Evolutionary conservation across 768 basidiomycete species (phyloP).

Genomic region (Tephrocybe rancida): DNA sequence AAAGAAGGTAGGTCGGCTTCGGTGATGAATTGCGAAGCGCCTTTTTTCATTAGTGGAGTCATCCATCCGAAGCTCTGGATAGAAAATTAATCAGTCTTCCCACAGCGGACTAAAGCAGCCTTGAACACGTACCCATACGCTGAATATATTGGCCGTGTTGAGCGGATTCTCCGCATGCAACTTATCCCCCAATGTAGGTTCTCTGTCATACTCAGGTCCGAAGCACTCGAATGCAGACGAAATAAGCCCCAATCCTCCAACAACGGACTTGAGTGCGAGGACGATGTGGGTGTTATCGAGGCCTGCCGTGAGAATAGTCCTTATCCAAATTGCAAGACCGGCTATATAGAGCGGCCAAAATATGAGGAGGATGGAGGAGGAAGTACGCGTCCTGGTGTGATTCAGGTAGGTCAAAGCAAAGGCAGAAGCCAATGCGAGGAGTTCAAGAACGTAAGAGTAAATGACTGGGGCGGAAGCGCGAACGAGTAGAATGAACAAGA

Average conservation of each 20-base stretch:
- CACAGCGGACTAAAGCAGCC: not conserved
- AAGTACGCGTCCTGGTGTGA: conserved; percentile 68
- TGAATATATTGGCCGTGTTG: conserved; percentile 79
- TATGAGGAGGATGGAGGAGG: conserved; percentile 73
- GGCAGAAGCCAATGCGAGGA: conserved; percentile 50
- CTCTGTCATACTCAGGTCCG: conserved; percentile 59
- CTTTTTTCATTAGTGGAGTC: conserved; percentile 76
- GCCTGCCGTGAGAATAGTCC: conserved; percentile 48
- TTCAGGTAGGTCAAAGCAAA: conserved; percentile 62
- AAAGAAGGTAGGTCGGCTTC: conserved; percentile 87
- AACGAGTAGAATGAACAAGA: conserved; percentile 38
- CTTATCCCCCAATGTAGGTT: conserved; percentile 29
- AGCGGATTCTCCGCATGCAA: conserved; percentile 65
- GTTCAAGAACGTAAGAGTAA: conserved; percentile 59
- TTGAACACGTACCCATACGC: conserved; percentile 56
- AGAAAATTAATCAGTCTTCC: not conserved
- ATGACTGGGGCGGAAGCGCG: conserved; percentile 43
- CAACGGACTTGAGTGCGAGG: conserved; percentile 44
- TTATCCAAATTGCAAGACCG: conserved; percentile 54
- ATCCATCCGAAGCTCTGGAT: conserved; percentile 81
- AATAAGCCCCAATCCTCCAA: conserved; percentile 47
- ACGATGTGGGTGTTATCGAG: conserved; percentile 35
- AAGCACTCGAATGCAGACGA: conserved; percentile 69
- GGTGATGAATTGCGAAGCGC: conserved; percentile 65
- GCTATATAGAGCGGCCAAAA: conserved; percentile 79